Percentiles rank a stretch among this genome's conserved stretches.
phyloP scores from a whole-genome alignment of 1,139 yeast genomes.

The Arxiozyma slooffiae region DNA sequence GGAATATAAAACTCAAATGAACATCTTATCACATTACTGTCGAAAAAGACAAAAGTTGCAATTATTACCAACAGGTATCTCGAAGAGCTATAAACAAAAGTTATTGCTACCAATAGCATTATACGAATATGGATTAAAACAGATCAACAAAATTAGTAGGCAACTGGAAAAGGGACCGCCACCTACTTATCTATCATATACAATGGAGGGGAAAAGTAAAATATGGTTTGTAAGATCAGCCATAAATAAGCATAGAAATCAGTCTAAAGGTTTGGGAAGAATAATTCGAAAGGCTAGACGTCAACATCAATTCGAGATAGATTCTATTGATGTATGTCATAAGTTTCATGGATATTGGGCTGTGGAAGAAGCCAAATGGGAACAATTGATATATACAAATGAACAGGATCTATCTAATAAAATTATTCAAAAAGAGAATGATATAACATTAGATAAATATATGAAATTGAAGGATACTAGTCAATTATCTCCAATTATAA shows the following conservation, averaged over 20 bases:
- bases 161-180: constrained; percentile 24
- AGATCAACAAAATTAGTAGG: constrained; percentile 13
- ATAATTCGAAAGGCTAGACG: constrained; percentile 17
- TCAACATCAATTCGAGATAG: constrained; percentile 17
- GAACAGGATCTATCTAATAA: constrained; percentile 7
- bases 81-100: constrained; percentile 13
- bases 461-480: background rate
- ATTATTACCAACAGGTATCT: constrained; percentile 13
- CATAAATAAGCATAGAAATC: constrained; percentile 20
- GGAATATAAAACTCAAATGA: constrained; percentile 8
- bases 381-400: constrained; percentile 4
- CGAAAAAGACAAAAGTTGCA: constrained; percentile 10
- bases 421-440: background rate
- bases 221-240: constrained; percentile 29
- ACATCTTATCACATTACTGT: constrained; percentile 15
- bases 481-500: background rate
- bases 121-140: constrained; percentile 17
- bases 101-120: constrained; percentile 23
- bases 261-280: constrained; percentile 20
- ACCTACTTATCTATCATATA: constrained; percentile 15
- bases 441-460: background rate
- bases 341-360: constrained; percentile 21
- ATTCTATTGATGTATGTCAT: constrained; percentile 11
- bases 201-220: constrained; percentile 20
- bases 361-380: constrained; percentile 29